Percentiles rank a stretch among this genome's conserved stretches.
Conservation (phyloP, 306 rosid genomes). For the Casuarina cunninghamiana region DNA sequence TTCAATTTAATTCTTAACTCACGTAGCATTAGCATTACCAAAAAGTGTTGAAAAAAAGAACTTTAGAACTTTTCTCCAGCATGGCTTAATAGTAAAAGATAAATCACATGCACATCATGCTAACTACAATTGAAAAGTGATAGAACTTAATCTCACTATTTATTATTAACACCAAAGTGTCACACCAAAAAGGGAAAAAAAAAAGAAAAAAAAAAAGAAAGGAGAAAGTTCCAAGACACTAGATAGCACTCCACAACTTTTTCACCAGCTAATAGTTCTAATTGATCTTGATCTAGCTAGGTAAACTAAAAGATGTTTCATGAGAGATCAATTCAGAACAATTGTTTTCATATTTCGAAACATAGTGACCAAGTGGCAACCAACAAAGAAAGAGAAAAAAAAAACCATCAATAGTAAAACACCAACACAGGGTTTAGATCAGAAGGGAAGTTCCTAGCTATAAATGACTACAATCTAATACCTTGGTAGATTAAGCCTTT, state of each 20-base stretch:
- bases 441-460: no score
- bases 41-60: background rate
- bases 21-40: no score
- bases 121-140: background rate
- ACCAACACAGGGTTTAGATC: background rate
- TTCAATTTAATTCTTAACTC: no score
- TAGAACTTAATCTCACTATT: background rate
- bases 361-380: background rate
- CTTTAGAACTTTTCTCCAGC: background rate
- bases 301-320: background rate
- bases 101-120: background rate
- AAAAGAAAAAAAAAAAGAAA: conserved; percentile 2
- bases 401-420: no score
- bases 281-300: background rate
- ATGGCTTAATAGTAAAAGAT: background rate
- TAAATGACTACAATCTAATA: no score
- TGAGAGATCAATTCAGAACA: conserved; percentile 1
- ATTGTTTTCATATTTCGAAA: background rate
- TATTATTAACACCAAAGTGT: no score
- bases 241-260: background rate
- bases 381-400: background rate
- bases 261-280: background rate
- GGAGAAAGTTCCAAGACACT: background rate
- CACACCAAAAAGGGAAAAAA: no score
- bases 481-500: no score